Conservation (phyloP, 371 early-diverging fungal species). For the Mortierella sp. region DNA sequence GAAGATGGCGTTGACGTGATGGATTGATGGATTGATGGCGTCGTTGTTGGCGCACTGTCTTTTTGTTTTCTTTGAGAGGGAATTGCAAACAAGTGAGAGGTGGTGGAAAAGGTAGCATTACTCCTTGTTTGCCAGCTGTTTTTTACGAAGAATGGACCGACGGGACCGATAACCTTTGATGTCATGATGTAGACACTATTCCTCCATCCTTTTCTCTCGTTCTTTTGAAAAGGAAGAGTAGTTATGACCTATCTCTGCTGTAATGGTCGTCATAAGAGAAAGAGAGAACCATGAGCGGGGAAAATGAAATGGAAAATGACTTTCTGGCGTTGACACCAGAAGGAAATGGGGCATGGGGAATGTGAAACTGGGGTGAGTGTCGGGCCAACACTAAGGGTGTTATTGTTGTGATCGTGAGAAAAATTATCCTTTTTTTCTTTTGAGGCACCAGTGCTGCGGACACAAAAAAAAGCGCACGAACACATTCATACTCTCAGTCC, state of each 20-base stretch:
- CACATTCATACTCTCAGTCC: not conserved
- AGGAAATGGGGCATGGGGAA: not conserved
- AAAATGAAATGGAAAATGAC: not conserved
- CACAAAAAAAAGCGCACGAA: conserved; percentile 2
- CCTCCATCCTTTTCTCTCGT: not conserved
- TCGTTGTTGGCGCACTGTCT: not conserved
- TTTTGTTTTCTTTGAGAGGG: not conserved
- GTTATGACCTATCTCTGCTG: not conserved
- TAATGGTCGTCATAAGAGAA: not conserved
- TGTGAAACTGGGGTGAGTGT: not conserved
- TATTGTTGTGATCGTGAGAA: conserved; percentile 22
- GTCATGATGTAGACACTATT: conserved; percentile 1
- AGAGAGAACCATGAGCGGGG: not conserved
- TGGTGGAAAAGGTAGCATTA: not conserved
- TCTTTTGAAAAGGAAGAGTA: too few species aligned
- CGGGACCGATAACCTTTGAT: not conserved
- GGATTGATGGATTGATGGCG: not conserved
- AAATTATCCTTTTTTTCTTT: conserved; percentile 1
- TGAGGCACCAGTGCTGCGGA: not conserved
- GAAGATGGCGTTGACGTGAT: not conserved
- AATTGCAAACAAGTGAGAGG: not conserved
- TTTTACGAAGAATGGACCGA: not conserved
- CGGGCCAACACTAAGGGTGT: not conserved
- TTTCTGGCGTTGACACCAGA: not conserved
- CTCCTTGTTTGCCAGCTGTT: not conserved